These are phyloP conservation scores for Fraxinus velutina DNA, from an alignment of 305 asterid species.

Conservation along the genomic window DNA sequence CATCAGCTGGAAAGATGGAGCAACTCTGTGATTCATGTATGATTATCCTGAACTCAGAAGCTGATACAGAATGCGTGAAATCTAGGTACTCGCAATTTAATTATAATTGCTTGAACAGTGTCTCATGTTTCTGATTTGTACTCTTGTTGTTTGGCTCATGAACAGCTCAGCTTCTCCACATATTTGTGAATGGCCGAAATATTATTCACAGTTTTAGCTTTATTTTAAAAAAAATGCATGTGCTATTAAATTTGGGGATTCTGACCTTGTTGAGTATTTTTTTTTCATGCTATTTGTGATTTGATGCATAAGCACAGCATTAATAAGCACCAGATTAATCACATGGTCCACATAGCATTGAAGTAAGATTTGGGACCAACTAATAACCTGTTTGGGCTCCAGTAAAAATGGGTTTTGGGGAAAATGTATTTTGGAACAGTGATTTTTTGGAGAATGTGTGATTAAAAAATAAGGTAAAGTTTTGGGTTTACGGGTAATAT, in stretches of 20 bases:
- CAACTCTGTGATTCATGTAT: constrained; percentile 86
- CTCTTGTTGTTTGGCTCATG: constrained; percentile 20
- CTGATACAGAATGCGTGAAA: constrained; percentile 46
- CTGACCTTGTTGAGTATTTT: neutral
- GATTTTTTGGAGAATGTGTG: neutral
- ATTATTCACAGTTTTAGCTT: neutral
- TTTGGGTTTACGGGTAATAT: neutral
- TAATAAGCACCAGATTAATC: constrained; percentile 8
- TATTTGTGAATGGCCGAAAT: constrained; percentile 8
- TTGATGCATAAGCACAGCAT: constrained; percentile 7
- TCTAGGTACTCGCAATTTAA: constrained; percentile 50
- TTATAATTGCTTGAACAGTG: neutral
- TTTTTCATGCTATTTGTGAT: neutral
- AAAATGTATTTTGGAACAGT: neutral
- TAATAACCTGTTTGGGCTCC: neutral
- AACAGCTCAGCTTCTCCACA: neutral
- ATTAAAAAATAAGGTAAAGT: neutral
- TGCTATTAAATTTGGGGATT: constrained; percentile 7
- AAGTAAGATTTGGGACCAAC: constrained; percentile 14
- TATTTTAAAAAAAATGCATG: constrained; percentile 3
- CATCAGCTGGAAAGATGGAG: constrained; percentile 65
- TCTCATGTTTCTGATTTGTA: neutral
- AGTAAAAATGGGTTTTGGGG: neutral
- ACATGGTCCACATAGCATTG: constrained; percentile 3
- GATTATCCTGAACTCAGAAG: constrained; percentile 53